phyloP scores from a whole-genome alignment of 2,329 filamentous ascomycete genomes.

The Ophiocordyceps camponoti-saundersi region DNA sequence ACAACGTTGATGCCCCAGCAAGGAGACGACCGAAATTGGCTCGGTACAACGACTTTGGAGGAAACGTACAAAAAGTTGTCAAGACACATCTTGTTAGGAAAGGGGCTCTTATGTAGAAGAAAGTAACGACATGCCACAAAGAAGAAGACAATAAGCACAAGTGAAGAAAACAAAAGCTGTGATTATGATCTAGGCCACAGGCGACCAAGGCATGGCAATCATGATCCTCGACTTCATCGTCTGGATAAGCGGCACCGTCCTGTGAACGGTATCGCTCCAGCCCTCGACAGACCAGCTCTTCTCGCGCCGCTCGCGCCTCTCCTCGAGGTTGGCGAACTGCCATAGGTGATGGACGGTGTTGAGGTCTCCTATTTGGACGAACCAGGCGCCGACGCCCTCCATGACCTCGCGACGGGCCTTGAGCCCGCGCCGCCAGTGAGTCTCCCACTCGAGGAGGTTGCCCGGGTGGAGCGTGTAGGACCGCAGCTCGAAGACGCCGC shows the following conservation, averaged over 20 bases:
- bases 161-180: too few relatives aligned
- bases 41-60: too few relatives aligned
- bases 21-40: too few relatives aligned
- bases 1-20: too few relatives aligned
- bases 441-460: constrained; percentile 96
- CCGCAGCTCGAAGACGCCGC: constrained; percentile 86
- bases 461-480: constrained; percentile 94
- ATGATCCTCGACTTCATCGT: constrained; percentile 89
- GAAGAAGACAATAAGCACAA: too few relatives aligned
- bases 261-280: constrained; percentile 95
- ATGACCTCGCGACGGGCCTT: constrained; percentile 88
- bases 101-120: too few relatives aligned
- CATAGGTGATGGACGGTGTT: constrained; percentile 97
- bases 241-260: constrained; percentile 94
- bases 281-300: constrained; percentile 91
- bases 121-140: too few relatives aligned
- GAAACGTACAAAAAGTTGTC: too few relatives aligned
- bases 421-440: constrained; percentile 86
- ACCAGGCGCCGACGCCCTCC: constrained; percentile 97
- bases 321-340: constrained; percentile 95
- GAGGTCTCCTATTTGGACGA: constrained; percentile 91
- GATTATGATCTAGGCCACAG: constrained; percentile 70
- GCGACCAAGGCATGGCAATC: constrained; percentile 92
- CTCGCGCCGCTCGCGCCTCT: constrained; percentile 77
- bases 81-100: too few relatives aligned